Base-by-base conservation (phyloP, 1,284 basidiomycete genomes). In the Pascua sp. region DNA sequence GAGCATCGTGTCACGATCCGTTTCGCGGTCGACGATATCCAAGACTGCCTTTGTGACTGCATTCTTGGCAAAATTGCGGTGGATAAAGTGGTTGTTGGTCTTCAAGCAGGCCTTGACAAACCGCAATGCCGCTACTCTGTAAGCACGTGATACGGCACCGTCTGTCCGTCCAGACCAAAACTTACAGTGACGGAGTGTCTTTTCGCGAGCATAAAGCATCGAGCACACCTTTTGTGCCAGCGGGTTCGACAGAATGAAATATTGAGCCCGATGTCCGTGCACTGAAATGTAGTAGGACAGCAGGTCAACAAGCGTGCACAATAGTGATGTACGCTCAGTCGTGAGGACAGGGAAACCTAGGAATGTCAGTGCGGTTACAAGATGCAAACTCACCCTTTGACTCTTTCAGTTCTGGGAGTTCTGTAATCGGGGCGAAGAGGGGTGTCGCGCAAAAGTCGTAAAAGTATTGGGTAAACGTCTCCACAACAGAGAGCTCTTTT, bases 401-500 rank as follows among this genome's bases (percentile, higher is more conserved):
- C 11, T 56, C 55, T 51, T 55, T 59, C 16, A 58, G 42, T 16
- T 92, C 88, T 5, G 90, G 86, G 17, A 97, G 78, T 54, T 90
- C 85, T 12, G 77, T 58, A 43, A 98, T 80, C 1, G 96, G 94
- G 67, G 83, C 84, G 77, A 93, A 89, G 48, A 99, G 80, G 15
- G 81, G 81, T 16, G 82, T 78, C 55, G 89, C 81, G 69, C 88
- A 91, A 47, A 84, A 80, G 42, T 84, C 81, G 80, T 98, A 98
- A 75, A 98, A 93, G 77, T 90, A 91, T 39, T 92, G 88, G 67
- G 94, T 80, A 79, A 95, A 98, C 57, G 85, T 84, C 72, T 96
- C 90, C 15, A 86, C 86, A 53, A 86, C 49, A 2, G 59, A 41
- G 17, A 49, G 8, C 24, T 62, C 57, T 38, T 59, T 62, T 11